A percentile compares a stretch with the other conserved stretches of the same genome.
These are phyloP conservation scores for Microstroma glucosiphilum DNA, from an alignment of 1,284 basidiomycete species.

Conservation along the genomic window DNA sequence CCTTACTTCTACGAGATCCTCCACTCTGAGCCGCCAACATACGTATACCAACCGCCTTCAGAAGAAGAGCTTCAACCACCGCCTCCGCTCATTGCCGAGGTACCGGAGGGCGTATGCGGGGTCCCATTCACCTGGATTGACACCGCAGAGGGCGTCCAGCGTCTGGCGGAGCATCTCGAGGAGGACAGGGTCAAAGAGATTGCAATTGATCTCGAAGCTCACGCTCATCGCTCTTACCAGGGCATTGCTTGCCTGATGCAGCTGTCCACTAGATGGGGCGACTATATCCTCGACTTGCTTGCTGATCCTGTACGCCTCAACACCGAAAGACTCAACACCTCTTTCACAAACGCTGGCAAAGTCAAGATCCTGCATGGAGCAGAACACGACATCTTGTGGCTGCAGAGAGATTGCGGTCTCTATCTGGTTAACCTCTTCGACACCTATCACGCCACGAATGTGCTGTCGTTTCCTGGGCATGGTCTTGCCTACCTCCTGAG, in stretches of 20 bases:
- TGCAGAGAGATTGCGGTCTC: conserved; percentile 88
- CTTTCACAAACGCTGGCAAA: conserved; percentile 75
- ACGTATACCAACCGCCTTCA: neutral
- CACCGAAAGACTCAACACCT: conserved; percentile 60
- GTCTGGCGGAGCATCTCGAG: conserved; percentile 60
- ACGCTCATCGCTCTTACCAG: conserved; percentile 72
- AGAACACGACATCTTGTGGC: conserved; percentile 87
- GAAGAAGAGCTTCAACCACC: conserved; percentile 24
- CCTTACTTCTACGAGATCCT: conserved; percentile 46
- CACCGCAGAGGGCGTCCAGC: conserved; percentile 55
- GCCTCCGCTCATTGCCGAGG: conserved; percentile 28
- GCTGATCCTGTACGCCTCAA: conserved; percentile 63
- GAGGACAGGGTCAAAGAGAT: conserved; percentile 63
- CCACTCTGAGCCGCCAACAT: conserved; percentile 45
- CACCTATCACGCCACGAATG: conserved; percentile 86
- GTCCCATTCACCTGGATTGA: conserved; percentile 71
- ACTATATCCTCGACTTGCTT: conserved; percentile 81
- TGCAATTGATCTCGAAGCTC: conserved; percentile 90
- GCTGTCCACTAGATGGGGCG: conserved; percentile 68
- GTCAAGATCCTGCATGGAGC: conserved; percentile 84
- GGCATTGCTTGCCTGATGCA: conserved; percentile 90
- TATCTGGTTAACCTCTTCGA: conserved; percentile 94
- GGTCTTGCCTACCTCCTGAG: conserved; percentile 78
- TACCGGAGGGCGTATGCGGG: conserved; percentile 55
- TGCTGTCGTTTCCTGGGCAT: conserved; percentile 65